Evolutionary conservation across 164 flowering plant species (phyloP).

Genomic region (Dillenia turbinata): DNA sequence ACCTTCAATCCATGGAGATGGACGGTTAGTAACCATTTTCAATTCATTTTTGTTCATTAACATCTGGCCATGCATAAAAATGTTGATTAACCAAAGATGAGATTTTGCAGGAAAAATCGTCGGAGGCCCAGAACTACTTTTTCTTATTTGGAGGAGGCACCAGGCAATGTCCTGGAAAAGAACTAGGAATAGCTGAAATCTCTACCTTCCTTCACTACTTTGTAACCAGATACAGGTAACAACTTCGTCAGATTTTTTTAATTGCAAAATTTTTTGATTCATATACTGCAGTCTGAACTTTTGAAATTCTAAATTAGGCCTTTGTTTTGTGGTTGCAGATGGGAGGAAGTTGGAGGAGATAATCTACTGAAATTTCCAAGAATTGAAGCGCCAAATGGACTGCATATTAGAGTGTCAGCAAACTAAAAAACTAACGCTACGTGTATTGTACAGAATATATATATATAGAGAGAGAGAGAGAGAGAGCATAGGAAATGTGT

Average conservation of each 20-base stretch:
- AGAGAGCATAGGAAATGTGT: constrained; percentile 8
- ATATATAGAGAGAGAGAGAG: constrained; percentile 2
- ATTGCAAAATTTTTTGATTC: background rate
- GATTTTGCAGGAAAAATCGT: constrained; percentile 48
- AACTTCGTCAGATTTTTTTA: background rate
- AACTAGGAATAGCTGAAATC: constrained; percentile 69
- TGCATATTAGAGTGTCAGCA: constrained; percentile 40
- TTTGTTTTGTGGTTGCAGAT: constrained; percentile 20
- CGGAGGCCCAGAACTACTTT: constrained; percentile 54
- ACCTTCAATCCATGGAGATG: constrained; percentile 79
- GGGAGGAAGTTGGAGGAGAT: constrained; percentile 60
- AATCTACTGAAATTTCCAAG: constrained; percentile 54
- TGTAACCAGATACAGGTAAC: constrained; percentile 75
- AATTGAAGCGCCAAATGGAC: constrained; percentile 61
- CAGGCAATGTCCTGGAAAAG: constrained; percentile 91
- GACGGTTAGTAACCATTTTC: constrained; percentile 38
- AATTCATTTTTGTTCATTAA: too few relatives aligned
- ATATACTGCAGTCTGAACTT: background rate
- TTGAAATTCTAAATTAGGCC: background rate
- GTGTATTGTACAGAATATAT: constrained; percentile 11
- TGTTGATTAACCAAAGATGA: background rate
- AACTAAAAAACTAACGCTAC: constrained; percentile 7
- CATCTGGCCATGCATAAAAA: too few relatives aligned
- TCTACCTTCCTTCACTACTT: constrained; percentile 82
- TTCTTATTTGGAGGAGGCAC: constrained; percentile 83